Evolutionary conservation across 2,329 filamentous ascomycete species (phyloP).

Genomic region (Cadophora sp.): DNA sequence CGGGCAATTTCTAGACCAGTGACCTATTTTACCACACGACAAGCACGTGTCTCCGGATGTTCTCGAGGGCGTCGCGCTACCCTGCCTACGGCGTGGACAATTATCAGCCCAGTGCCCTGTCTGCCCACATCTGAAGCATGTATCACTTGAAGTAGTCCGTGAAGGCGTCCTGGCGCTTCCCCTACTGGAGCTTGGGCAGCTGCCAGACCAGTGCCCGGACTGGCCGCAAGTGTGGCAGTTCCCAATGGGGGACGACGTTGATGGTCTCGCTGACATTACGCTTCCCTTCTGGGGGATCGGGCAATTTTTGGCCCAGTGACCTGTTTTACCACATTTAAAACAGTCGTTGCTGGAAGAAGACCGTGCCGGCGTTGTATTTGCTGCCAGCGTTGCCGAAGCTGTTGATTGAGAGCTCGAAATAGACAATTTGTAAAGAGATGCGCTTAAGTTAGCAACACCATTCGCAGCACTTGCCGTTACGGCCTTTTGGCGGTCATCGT

Average conservation of each 20-base stretch:
- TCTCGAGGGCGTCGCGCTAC: not conserved
- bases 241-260: not conserved
- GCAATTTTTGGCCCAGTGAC: not conserved
- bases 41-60: not conserved
- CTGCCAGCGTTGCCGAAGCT: constrained; percentile 7
- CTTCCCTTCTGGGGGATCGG: not conserved
- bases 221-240: not conserved
- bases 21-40: not conserved
- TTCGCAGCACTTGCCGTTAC: constrained; percentile 18
- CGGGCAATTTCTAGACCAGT: not conserved
- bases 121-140: not conserved
- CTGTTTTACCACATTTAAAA: not conserved
- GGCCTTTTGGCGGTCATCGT: constrained; percentile 13
- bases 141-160: not conserved
- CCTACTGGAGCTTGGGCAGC: not conserved
- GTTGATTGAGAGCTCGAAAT: constrained; percentile 20
- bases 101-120: not conserved
- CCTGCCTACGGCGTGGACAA: not conserved
- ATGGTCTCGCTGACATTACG: not conserved
- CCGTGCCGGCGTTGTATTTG: constrained; percentile 16
- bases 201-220: not conserved
- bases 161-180: not conserved
- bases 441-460: constrained; percentile 20
- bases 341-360: not conserved
- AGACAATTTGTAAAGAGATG: constrained; percentile 19